These are phyloP conservation scores for Solanum piurae DNA, from an alignment of 257 asterid genomes.

Conservation along the genomic window DNA sequence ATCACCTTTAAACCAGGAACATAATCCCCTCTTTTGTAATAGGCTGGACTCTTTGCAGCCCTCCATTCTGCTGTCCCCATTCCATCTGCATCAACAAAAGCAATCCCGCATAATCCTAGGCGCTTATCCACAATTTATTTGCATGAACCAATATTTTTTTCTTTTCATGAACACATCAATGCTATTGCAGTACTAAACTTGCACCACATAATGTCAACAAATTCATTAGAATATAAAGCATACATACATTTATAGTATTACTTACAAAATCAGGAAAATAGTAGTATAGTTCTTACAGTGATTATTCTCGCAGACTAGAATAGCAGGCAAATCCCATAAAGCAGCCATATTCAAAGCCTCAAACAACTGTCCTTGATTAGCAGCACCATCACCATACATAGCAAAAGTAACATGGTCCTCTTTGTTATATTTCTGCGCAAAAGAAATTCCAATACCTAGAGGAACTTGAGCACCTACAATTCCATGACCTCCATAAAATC, in stretches of 20 bases:
- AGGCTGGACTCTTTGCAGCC: constrained; percentile 91
- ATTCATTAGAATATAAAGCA: not conserved
- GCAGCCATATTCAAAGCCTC: constrained; percentile 98
- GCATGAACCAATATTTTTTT: not conserved
- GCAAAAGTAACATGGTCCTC: constrained; percentile 80
- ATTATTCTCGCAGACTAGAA: constrained; percentile 95
- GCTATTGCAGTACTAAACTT: not conserved
- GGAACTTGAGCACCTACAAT: constrained; percentile 97
- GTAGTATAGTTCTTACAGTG: constrained; percentile 54
- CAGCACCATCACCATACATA: constrained; percentile 97
- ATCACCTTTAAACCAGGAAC: constrained; percentile 92
- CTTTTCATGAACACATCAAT: not conserved
- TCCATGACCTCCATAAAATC: constrained; percentile 94
- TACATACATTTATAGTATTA: not conserved
- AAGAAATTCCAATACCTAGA: constrained; percentile 78
- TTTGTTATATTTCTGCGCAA: constrained; percentile 82
- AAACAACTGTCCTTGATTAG: constrained; percentile 94
- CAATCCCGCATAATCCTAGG: not conserved
- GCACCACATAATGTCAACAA: not conserved
- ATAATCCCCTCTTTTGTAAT: constrained; percentile 98
- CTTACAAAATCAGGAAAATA: not conserved
- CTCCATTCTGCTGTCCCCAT: constrained; percentile 99
- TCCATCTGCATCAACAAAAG: constrained; percentile 53
- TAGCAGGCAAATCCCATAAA: constrained; percentile 89
- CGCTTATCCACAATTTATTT: not conserved